Base-by-base conservation (phyloP, 73 alveolate genomes). In the Paramecium sonneborni region DNA sequence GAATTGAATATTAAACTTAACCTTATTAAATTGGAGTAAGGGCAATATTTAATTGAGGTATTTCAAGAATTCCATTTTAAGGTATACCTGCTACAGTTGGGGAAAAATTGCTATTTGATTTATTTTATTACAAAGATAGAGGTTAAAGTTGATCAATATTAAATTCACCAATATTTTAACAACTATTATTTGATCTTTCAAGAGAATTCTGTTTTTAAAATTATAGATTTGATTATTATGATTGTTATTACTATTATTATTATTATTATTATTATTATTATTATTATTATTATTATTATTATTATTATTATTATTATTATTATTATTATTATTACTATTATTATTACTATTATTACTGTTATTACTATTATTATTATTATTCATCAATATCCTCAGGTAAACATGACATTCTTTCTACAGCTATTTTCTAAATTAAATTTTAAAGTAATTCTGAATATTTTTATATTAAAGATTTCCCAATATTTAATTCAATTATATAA, bases 381-480 rank as follows among this genome's bases (percentile, higher is more conserved):
- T 62, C 84, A 0, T 62, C 84, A 3, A 2, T 32, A 26, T 62
- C 84, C 8, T 62, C 84, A 62, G 84, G 84, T 8, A 62, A 62
- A 15, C 84, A 62, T 30, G 84, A 26, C 84, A 74, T 74, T 39
- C 58, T 74, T 38, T 74, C 87, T 10, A 21, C 26, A 11, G 87
- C 58, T 1, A 74, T 74, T 37, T 74, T 74, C 32, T 74, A 12
- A 35, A 74, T 74, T 18, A 74, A 39, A 35, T 28, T 39, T 74
- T 74, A 23, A 15, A 74, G 56, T 18, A 74, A 39, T 34, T 74
- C 58, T 74, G 87, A 74, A 20, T 74, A 74, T 74, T 74, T 74
- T 20, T 28, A 18, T 14, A 74, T 74, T n/a, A 35, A 20, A 32
- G 21, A 34, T 74, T 39, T 39, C 35, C 87, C 87, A 14, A 74